A percentile compares a stretch with the other conserved stretches of the same genome.
phyloP scores from a whole-genome alignment of 2,329 filamentous ascomycete species.

The Exutisphaerella laricina region DNA sequence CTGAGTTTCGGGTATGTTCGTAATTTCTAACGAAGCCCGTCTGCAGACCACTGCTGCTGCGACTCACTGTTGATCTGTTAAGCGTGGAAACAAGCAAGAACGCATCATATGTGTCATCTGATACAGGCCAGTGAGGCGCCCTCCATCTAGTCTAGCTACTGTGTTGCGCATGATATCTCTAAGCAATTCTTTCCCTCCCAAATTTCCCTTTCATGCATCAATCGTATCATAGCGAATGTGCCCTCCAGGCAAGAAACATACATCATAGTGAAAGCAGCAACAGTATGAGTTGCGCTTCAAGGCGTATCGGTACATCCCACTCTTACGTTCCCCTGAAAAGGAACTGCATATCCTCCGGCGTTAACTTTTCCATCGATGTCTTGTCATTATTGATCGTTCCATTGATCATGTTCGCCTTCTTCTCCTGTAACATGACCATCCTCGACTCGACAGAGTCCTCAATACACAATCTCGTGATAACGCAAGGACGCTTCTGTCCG shows the following conservation, averaged over 20 bases:
- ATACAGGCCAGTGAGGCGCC: too few relatives aligned
- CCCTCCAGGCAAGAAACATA: neutral
- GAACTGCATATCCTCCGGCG: slow-evolving; percentile 89
- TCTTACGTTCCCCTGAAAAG: slow-evolving; percentile 70
- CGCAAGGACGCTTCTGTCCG: slow-evolving; percentile 87
- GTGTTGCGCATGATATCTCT: neutral
- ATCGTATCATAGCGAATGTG: too few relatives aligned
- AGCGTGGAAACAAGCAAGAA: too few relatives aligned
- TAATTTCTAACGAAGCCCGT: too few relatives aligned
- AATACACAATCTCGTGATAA: slow-evolving; percentile 89
- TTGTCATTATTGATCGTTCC: slow-evolving; percentile 94
- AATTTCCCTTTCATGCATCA: too few relatives aligned
- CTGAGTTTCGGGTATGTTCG: too few relatives aligned
- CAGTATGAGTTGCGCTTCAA: neutral
- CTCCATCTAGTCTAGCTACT: slow-evolving; percentile 2
- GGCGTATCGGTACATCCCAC: neutral
- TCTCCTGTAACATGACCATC: slow-evolving; percentile 94
- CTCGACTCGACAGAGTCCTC: slow-evolving; percentile 95
- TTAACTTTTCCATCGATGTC: slow-evolving; percentile 84
- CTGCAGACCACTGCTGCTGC: too few relatives aligned
- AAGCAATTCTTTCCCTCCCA: neutral
- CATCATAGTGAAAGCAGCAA: neutral
- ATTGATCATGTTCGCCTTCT: slow-evolving; percentile 97
- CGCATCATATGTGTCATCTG: too few relatives aligned
- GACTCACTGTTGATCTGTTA: too few relatives aligned